Evolutionary conservation across 768 basidiomycete genomes (phyloP).

Genomic region (Fomitopsis pulvina): DNA sequence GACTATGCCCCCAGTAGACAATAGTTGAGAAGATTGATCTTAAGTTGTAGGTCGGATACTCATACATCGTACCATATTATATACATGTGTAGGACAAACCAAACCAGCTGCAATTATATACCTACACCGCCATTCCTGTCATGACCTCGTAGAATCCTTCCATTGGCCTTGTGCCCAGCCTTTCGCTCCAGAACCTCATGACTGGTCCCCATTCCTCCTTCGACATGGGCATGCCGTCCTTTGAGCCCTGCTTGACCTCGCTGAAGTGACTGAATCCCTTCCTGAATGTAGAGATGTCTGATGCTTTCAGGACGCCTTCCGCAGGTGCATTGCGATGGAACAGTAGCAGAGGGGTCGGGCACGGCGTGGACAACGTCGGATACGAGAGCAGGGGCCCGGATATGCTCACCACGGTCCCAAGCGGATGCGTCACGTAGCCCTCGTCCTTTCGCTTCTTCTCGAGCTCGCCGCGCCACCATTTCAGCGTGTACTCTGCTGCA

Average conservation of each 20-base stretch:
- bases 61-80: not conserved
- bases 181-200: constrained; percentile 84
- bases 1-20: too few species aligned
- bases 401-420: constrained; percentile 66
- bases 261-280: constrained; percentile 50
- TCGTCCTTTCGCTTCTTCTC: constrained; percentile 7
- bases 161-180: constrained; percentile 44
- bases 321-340: constrained; percentile 48
- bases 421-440: constrained; percentile 12
- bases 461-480: constrained; percentile 34
- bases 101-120: not conserved
- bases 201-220: constrained; percentile 76
- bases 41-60: too few species aligned
- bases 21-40: too few species aligned
- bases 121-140: constrained; percentile 21
- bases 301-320: constrained; percentile 36
- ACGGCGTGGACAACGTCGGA: constrained; percentile 48
- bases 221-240: constrained; percentile 68
- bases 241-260: constrained; percentile 40
- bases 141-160: constrained; percentile 69
- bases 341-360: constrained; percentile 57
- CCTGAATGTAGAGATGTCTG: constrained; percentile 44
- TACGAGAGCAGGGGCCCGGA: constrained; percentile 75
- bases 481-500: constrained; percentile 59
- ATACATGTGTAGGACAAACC: not conserved